Percentiles rank a stretch among this genome's conserved stretches.
Evolutionary conservation across 257 asterid genomes (phyloP).

Genomic region (Knoxia roxburghii): DNA sequence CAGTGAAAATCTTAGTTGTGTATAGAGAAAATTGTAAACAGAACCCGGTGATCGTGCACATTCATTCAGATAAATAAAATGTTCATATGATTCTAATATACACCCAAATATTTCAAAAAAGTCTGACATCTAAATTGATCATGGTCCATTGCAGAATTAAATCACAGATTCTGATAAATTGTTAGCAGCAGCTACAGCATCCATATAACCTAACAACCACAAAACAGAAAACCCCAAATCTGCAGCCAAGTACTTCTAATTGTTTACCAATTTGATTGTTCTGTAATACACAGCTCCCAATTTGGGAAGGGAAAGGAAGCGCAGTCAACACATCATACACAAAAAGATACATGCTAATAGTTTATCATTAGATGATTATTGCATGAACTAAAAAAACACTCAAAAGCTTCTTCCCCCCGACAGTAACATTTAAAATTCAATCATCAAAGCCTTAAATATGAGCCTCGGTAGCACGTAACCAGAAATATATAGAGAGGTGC

Average conservation of each 20-base stretch:
- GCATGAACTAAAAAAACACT: background rate
- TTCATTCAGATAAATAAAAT: background rate
- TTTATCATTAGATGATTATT: background rate
- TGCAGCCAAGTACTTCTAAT: background rate
- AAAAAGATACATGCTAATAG: background rate
- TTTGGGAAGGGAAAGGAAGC: background rate
- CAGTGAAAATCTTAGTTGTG: background rate
- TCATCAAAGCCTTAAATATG: background rate
- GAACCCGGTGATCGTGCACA: background rate
- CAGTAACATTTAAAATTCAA: background rate
- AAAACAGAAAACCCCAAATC: background rate
- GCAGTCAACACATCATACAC: background rate
- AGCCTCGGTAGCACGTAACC: background rate
- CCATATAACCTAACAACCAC: background rate
- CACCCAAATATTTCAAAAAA: background rate
- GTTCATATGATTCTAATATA: background rate
- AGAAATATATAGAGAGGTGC: background rate
- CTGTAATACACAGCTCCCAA: background rate
- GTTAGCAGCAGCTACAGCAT: background rate
- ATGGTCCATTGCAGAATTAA: no score
- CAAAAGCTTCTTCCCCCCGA: background rate
- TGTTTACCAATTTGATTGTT: background rate
- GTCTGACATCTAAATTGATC: no score
- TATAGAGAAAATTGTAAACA: background rate
- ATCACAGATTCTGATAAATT: background rate